These are phyloP conservation scores for Scutellaria barbata DNA, from an alignment of 257 asterid species.

Conservation along the genomic window DNA sequence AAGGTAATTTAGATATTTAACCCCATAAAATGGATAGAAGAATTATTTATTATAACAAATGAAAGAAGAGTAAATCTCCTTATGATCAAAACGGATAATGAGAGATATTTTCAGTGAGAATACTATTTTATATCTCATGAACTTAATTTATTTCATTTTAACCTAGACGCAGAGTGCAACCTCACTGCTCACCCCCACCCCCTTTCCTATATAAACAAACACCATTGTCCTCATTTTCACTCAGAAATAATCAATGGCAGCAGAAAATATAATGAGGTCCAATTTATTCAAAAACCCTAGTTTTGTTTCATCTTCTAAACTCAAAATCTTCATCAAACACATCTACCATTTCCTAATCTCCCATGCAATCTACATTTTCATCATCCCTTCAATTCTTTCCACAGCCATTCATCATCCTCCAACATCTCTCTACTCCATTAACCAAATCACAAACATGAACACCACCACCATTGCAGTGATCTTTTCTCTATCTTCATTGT, in stretches of 20 bases:
- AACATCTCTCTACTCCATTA: background rate
- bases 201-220: slow-evolving; percentile 8
- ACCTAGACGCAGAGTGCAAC: background rate
- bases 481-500: background rate
- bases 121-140: no score
- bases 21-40: no score
- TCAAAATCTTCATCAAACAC: slow-evolving; percentile 1
- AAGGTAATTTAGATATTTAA: no score
- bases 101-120: no score
- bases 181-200: background rate
- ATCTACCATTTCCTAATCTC: slow-evolving; percentile 29
- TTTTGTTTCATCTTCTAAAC: background rate
- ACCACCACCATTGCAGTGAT: background rate
- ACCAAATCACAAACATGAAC: background rate
- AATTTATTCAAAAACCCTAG: background rate
- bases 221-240: background rate
- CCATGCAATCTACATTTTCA: slow-evolving; percentile 18
- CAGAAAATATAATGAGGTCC: background rate
- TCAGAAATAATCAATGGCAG: background rate
- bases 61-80: no score
- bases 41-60: no score
- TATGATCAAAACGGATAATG: no score
- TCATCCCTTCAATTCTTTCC: slow-evolving; percentile 25
- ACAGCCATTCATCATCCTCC: background rate
- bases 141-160: background rate